A percentile compares a stretch with the other conserved stretches of the same genome.
Conservation (phyloP, 768 basidiomycete genomes). For the Leccinum subtestaceum region DNA sequence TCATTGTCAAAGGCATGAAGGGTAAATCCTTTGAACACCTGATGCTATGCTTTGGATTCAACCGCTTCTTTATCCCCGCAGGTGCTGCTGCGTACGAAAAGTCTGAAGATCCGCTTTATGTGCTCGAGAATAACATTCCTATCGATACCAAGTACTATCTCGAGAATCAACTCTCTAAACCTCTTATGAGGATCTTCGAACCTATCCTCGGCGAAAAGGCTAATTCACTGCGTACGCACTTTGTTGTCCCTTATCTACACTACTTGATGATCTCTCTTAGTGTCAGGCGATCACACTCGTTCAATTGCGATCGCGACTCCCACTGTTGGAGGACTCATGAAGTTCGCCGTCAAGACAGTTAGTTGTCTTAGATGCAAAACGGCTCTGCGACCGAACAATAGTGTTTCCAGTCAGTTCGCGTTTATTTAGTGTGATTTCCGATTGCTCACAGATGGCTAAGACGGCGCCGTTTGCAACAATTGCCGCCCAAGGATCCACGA, state of each 20-base stretch:
- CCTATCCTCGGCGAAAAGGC: slow-evolving; percentile 95
- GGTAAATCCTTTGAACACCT: slow-evolving; percentile 41
- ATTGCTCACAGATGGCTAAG: slow-evolving; percentile 38
- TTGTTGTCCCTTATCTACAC: not conserved
- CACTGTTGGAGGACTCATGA: slow-evolving; percentile 95
- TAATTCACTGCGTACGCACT: slow-evolving; percentile 64
- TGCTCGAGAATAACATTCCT: slow-evolving; percentile 95
- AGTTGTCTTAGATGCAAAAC: slow-evolving; percentile 97
- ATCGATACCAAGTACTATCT: slow-evolving; percentile 98
- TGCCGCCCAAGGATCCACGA: slow-evolving; percentile 84
- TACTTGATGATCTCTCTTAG: slow-evolving; percentile 41
- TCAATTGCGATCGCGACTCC: slow-evolving; percentile 96
- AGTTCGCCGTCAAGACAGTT: slow-evolving; percentile 93
- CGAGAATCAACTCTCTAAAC: slow-evolving; percentile 96
- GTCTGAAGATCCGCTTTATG: slow-evolving; percentile 96
- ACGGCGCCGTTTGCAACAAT: slow-evolving; percentile 92
- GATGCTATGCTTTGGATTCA: not conserved
- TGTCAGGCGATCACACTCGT: slow-evolving; percentile 94
- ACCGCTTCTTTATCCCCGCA: slow-evolving; percentile 23
- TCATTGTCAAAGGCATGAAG: slow-evolving; percentile 95
- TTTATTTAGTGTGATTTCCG: not conserved
- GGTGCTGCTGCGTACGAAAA: slow-evolving; percentile 98
- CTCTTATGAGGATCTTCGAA: slow-evolving; percentile 96
- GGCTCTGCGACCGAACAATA: slow-evolving; percentile 73
- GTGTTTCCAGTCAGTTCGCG: slow-evolving; percentile 54